Conservation (phyloP, 2,329 filamentous ascomycete species). For the Arthroderma sp. region DNA sequence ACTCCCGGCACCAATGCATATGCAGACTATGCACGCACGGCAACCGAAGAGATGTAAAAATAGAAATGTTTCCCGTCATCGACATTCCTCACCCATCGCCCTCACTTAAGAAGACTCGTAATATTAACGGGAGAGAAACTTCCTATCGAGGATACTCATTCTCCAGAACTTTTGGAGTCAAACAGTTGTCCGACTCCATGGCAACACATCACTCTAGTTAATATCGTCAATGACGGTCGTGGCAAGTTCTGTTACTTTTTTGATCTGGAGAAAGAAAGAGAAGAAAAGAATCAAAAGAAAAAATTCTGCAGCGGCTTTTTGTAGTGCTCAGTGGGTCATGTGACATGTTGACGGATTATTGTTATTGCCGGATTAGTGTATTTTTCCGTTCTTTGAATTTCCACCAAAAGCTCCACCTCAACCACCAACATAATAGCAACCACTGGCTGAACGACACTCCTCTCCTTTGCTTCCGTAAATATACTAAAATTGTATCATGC, state of each 20-base stretch:
- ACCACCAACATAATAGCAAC: too few relatives aligned
- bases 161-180: conserved; percentile 50
- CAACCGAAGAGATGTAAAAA: conserved; percentile 1
- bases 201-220: conserved; percentile 53
- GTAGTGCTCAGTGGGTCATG: too few relatives aligned
- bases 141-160: conserved; percentile 52
- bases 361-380: too few relatives aligned
- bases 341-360: too few relatives aligned
- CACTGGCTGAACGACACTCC: too few relatives aligned
- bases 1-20: too few relatives aligned
- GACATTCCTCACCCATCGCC: conserved; percentile 59
- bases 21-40: neutral
- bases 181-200: conserved; percentile 37
- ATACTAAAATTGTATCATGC: too few relatives aligned
- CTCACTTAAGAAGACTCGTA: conserved; percentile 53
- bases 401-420: too few relatives aligned
- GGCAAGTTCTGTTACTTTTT: conserved; percentile 49
- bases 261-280: conserved; percentile 35
- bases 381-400: too few relatives aligned
- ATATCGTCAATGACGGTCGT: conserved; percentile 50
- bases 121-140: conserved; percentile 49
- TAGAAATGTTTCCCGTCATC: conserved; percentile 48
- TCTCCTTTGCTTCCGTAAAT: too few relatives aligned
- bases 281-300: conserved; percentile 14
- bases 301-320: conserved; percentile 5